Evolutionary conservation across 2,329 filamentous ascomycete species (phyloP).

Genomic region (Sclerotinia sclerotiorum): DNA sequence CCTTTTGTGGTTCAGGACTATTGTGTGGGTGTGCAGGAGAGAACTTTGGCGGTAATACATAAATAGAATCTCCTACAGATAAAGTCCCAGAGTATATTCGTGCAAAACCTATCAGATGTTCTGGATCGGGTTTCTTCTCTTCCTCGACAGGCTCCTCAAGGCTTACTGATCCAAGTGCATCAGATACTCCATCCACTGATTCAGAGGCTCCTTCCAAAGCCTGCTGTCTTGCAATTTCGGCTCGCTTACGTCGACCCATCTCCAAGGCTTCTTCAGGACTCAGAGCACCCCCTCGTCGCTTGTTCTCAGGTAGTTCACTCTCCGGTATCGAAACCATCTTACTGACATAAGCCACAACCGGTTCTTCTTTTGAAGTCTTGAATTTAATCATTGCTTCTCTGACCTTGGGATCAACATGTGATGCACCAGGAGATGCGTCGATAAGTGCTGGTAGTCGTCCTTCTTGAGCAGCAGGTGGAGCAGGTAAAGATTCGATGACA

Average conservation of each 20-base stretch:
- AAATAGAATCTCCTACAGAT: constrained; percentile 84
- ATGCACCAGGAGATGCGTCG: constrained; percentile 73
- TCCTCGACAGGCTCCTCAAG: constrained; percentile 55
- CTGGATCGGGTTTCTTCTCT: constrained; percentile 66
- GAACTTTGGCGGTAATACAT: constrained; percentile 91
- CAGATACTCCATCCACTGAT: constrained; percentile 49
- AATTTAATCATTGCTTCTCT: constrained; percentile 82
- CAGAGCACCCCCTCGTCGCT: constrained; percentile 66
- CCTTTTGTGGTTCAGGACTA: constrained; percentile 72
- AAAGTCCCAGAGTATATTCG: constrained; percentile 89
- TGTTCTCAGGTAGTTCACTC: constrained; percentile 88
- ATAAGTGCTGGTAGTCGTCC: constrained; percentile 77
- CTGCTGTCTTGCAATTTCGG: constrained; percentile 80
- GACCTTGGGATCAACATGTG: constrained; percentile 66
- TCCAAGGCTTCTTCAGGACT: constrained; percentile 89
- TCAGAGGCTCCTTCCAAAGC: constrained; percentile 45
- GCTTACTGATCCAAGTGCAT: constrained; percentile 59
- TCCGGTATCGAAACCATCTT: constrained; percentile 97
- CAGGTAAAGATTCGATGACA: constrained; percentile 88
- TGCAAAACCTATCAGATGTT: constrained; percentile 93
- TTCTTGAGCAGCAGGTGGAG: constrained; percentile 76
- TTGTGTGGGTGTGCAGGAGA: constrained; percentile 74
- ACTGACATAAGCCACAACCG: constrained; percentile 91
- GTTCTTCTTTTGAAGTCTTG: constrained; percentile 66
- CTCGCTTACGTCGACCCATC: constrained; percentile 81